Evolutionary conservation across 1,284 basidiomycete species (phyloP).

Genomic region (Peniophora sp.): DNA sequence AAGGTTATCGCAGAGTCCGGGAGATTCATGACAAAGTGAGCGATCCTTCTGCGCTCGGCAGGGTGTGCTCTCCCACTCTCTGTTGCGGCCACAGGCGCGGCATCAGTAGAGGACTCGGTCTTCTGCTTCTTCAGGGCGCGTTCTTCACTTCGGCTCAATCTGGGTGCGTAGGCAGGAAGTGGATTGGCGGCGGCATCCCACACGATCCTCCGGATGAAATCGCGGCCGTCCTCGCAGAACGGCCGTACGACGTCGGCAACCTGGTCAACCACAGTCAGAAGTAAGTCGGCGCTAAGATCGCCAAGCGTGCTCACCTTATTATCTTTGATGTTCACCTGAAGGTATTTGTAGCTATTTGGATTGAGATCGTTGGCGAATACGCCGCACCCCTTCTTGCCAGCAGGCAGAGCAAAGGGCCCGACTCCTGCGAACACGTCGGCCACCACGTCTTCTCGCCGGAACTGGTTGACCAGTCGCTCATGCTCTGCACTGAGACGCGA

Average conservation of each 20-base stretch:
- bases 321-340: conserved; percentile 62
- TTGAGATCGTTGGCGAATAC: conserved; percentile 95
- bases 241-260: conserved; percentile 62
- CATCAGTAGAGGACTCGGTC: conserved; percentile 2
- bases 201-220: conserved; percentile 66
- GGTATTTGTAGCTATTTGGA: conserved; percentile 77
- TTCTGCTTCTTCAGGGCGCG: conserved; percentile 26
- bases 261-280: conserved; percentile 29
- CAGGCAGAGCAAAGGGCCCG: conserved; percentile 93
- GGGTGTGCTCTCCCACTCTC: conserved; percentile 1
- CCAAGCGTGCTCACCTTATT: conserved; percentile 54
- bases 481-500: conserved; percentile 92
- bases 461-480: conserved; percentile 67
- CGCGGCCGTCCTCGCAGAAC: conserved; percentile 77
- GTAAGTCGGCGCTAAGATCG: not conserved
- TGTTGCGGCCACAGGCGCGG: not conserved
- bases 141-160: conserved; percentile 39
- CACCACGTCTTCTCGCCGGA: conserved; percentile 69
- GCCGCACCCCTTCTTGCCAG: conserved; percentile 82
- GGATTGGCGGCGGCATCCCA: conserved; percentile 45
- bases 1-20: conserved; percentile 90
- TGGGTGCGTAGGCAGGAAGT: conserved; percentile 47
- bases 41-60: conserved; percentile 43
- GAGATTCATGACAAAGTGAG: conserved; percentile 96
- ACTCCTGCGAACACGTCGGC: conserved; percentile 97